Percentiles rank a stretch among this genome's conserved stretches.
Evolutionary conservation across 306 rosid genomes (phyloP).

Genomic region (Fagus crenata): DNA sequence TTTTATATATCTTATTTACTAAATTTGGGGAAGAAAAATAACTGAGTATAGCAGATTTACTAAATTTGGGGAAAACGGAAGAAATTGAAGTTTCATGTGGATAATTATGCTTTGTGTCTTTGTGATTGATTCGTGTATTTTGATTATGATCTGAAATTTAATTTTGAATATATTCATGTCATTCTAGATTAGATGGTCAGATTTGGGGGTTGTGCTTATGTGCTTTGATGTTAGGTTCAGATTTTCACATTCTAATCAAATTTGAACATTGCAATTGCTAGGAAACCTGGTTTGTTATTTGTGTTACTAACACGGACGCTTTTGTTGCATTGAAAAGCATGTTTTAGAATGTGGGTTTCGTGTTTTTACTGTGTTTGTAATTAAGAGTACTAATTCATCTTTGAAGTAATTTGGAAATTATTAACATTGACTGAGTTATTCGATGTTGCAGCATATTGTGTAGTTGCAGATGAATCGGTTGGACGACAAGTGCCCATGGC

Average conservation of each 20-base stretch:
- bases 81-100: too few species aligned
- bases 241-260: too few species aligned
- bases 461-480: conserved; percentile 81
- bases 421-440: background rate
- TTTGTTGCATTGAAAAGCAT: too few species aligned
- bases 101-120: background rate
- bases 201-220: too few species aligned
- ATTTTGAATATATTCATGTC: too few species aligned
- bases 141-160: background rate
- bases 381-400: background rate
- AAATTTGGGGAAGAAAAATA: background rate
- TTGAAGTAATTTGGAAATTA: background rate
- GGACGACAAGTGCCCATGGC: conserved; percentile 97
- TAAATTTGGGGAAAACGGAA: too few species aligned
- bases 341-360: too few species aligned
- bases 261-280: background rate
- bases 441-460: conserved; percentile 72
- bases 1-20: too few species aligned
- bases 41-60: too few species aligned
- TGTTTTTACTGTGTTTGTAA: background rate
- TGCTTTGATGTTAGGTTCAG: too few species aligned
- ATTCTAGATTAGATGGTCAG: too few species aligned
- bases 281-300: background rate
- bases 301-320: too few species aligned
- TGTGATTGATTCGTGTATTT: background rate